phyloP scores from a whole-genome alignment of 805 yeast genomes.

The Yamadazyma akitaensis region DNA sequence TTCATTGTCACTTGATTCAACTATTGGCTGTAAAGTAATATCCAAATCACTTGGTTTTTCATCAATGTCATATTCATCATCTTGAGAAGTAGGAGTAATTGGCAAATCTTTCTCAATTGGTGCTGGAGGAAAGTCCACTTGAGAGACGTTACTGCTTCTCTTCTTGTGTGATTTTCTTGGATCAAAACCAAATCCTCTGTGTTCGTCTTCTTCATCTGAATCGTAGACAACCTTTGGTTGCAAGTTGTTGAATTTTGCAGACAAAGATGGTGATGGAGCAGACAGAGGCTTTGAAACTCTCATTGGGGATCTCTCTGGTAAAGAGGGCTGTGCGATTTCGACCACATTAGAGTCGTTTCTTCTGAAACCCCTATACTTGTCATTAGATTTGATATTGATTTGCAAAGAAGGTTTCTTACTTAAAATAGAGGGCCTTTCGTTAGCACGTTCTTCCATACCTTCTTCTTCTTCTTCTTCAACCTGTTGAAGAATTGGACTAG shows the following conservation, averaged over 20 bases:
- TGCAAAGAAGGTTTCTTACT: constrained; percentile 13
- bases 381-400: constrained; percentile 13
- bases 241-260: constrained; percentile 14
- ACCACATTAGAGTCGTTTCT: constrained; percentile 24
- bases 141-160: neutral
- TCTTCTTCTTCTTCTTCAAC: constrained; percentile 14
- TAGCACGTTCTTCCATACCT: constrained; percentile 3
- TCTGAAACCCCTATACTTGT: constrained; percentile 43
- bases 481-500: constrained; percentile 14
- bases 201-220: constrained; percentile 17
- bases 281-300: constrained; percentile 4
- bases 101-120: constrained; percentile 7
- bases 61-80: constrained; percentile 6
- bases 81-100: neutral
- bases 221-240: constrained; percentile 15
- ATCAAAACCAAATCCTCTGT: constrained; percentile 20
- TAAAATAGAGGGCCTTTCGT: constrained; percentile 11
- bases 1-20: constrained; percentile 27
- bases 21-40: constrained; percentile 35
- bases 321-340: constrained; percentile 19
- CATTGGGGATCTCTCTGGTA: constrained; percentile 21
- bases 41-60: constrained; percentile 15
- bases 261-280: constrained; percentile 6
- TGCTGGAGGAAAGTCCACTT: neutral
- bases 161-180: constrained; percentile 18